Conservation (phyloP, 2,329 filamentous ascomycete genomes). For the Fusarium irregulare region DNA sequence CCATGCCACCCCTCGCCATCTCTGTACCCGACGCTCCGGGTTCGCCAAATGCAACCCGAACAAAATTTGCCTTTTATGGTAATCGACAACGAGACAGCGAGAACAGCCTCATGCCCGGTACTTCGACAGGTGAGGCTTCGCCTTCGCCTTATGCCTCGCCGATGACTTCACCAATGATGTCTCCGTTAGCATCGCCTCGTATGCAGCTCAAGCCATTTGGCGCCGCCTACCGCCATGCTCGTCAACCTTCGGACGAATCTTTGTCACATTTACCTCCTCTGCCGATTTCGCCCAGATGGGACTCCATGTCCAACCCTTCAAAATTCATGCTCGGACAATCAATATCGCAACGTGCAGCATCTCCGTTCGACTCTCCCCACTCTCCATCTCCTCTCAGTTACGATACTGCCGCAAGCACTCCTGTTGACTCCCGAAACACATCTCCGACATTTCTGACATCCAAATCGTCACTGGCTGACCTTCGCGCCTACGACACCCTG, state of each 20-base stretch:
- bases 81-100: constrained; percentile 37
- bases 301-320: constrained; percentile 50
- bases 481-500: constrained; percentile 52
- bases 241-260: constrained; percentile 38
- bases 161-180: constrained; percentile 34
- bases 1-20: constrained; percentile 41
- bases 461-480: constrained; percentile 50
- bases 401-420: constrained; percentile 39
- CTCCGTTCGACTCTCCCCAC: constrained; percentile 44
- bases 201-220: constrained; percentile 42
- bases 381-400: constrained; percentile 43
- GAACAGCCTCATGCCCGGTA: constrained; percentile 34
- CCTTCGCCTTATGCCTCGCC: constrained; percentile 44
- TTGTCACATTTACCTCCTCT: constrained; percentile 50
- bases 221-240: constrained; percentile 35
- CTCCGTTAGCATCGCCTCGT: constrained; percentile 40
- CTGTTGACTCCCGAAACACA: constrained; percentile 45
- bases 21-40: constrained; percentile 35
- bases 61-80: constrained; percentile 39
- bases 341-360: constrained; percentile 38
- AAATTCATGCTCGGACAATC: constrained; percentile 45
- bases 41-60: constrained; percentile 36
- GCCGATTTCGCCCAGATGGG: constrained; percentile 59
- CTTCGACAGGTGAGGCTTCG: constrained; percentile 37
- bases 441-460: constrained; percentile 48